phyloP scores from a whole-genome alignment of 108 stramenopile genomes.

The Pseudonitzschia pungens region DNA sequence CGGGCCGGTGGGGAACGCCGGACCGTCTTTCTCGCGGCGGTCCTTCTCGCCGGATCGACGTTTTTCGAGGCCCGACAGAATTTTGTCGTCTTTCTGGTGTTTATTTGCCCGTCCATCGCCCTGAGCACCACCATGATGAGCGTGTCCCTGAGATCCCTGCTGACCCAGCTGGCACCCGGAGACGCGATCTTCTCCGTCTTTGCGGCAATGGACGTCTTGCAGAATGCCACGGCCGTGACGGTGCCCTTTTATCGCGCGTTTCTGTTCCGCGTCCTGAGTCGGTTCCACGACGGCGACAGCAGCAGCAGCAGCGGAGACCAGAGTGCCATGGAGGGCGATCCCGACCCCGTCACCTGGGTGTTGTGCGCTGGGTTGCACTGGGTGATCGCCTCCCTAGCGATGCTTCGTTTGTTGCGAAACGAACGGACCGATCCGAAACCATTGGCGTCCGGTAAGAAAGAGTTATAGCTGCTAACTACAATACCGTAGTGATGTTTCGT shows the following conservation, averaged over 20 bases:
- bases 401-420: constrained; percentile 38
- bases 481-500: not conserved
- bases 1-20: constrained; percentile 52
- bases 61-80: constrained; percentile 43
- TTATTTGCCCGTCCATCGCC: constrained; percentile 54
- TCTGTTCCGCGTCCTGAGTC: constrained; percentile 46
- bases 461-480: constrained; percentile 6
- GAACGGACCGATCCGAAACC: not conserved
- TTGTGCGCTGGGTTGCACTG: constrained; percentile 59
- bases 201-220: constrained; percentile 74
- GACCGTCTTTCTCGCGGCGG: constrained; percentile 42
- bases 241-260: constrained; percentile 81
- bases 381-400: constrained; percentile 36
- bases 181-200: constrained; percentile 74
- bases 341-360: constrained; percentile 68
- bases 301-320: constrained; percentile 9
- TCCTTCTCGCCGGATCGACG: constrained; percentile 50
- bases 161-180: constrained; percentile 62
- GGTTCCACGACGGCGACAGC: not conserved
- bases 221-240: constrained; percentile 67
- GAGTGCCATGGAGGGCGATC: constrained; percentile 61
- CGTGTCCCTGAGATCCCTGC: constrained; percentile 54
- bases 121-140: constrained; percentile 50
- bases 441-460: not conserved
- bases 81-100: constrained; percentile 33